A percentile compares a stretch with the other conserved stretches of the same genome.
phyloP scores from a whole-genome alignment of 2,329 filamentous ascomycete genomes.

The Colletotrichum caudatum region DNA sequence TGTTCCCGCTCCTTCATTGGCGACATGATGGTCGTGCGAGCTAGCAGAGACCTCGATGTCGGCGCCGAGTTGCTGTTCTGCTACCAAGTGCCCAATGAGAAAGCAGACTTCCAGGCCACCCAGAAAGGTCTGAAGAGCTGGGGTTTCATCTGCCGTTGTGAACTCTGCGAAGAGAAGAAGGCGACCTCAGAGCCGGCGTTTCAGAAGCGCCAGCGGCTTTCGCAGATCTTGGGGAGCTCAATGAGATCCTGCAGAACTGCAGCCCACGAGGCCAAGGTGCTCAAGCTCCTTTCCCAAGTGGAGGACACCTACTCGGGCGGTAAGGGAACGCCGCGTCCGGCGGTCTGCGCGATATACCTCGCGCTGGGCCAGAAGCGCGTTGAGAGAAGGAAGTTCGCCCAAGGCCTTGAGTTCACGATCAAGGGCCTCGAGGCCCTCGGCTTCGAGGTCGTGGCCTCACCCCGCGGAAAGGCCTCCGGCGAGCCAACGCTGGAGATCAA shows the following conservation, averaged over 20 bases:
- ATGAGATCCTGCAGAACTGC: background rate
- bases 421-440: slow-evolving; percentile 47
- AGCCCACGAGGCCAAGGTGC: slow-evolving; percentile 25
- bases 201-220: slow-evolving; percentile 40
- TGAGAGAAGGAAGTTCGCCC: background rate
- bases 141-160: slow-evolving; percentile 58
- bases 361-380: slow-evolving; percentile 30
- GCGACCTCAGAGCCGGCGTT: slow-evolving; percentile 39
- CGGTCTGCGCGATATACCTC: slow-evolving; percentile 44
- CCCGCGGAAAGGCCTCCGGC: slow-evolving; percentile 10
- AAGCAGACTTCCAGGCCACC: slow-evolving; percentile 47
- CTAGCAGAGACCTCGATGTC: slow-evolving; percentile 55
- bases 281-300: slow-evolving; percentile 42
- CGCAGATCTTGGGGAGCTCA: background rate
- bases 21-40: slow-evolving; percentile 65
- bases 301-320: slow-evolving; percentile 43
- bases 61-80: slow-evolving; percentile 59
- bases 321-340: slow-evolving; percentile 36
- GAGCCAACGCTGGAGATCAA: slow-evolving; percentile 41
- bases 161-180: slow-evolving; percentile 51
- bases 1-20: slow-evolving; percentile 63
- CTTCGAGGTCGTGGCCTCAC: slow-evolving; percentile 43
- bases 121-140: slow-evolving; percentile 51
- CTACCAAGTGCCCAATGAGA: slow-evolving; percentile 49
- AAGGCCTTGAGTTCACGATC: slow-evolving; percentile 43